Base-by-base conservation (phyloP, 129 eudicot genomes). In the Solidago caesia region DNA sequence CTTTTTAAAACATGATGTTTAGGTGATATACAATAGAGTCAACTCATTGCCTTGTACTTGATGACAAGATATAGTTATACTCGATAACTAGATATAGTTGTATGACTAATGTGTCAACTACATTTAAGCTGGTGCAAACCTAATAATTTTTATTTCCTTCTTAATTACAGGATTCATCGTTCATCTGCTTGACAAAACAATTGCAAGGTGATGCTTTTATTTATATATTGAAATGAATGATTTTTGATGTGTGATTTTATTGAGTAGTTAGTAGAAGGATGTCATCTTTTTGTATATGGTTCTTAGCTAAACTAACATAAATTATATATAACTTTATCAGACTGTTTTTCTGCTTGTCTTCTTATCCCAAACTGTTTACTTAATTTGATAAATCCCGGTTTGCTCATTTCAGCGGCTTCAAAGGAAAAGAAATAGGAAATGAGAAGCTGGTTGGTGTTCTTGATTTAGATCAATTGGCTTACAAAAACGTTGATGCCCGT, bases 401-500 rank as follows among this genome's bases (percentile, higher is more conserved):
- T 81, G 75, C 74, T 79, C 21, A 14, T 84, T 77, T 71, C 85
- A 90, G 96, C 77, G 82, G 85, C 69, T 79, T 81, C 64, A 85
- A 73, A 77, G 91, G 84, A 80, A 83, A 70, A 79, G 96, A 90
- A 80, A 76, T 80, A 15, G 96, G 96, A 77, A 87, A 83, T 6
- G 92, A 87, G 75, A 90, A 90, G 84, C 39, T 90, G 79, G 57
- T 87, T 47, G 88, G 75, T 16, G 29, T 87, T 83, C 80, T 90
- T 45, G 96, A 90, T 77, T 84, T 90, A 49, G 67, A 82, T 33
- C 75, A 87, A 51, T 44, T 90, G 5, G 55, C 78, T 57, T 85
- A 87, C 74, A 90, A 80, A 79, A 90, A 90, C 25, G 42, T 87
- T 71, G 96, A 90, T 83, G 87, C 82, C 62, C 92, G 96, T 51